Percentiles rank a stretch among this genome's conserved stretches.
phyloP scores from a whole-genome alignment of 106 monocot species.

The Triglochin maritima region DNA sequence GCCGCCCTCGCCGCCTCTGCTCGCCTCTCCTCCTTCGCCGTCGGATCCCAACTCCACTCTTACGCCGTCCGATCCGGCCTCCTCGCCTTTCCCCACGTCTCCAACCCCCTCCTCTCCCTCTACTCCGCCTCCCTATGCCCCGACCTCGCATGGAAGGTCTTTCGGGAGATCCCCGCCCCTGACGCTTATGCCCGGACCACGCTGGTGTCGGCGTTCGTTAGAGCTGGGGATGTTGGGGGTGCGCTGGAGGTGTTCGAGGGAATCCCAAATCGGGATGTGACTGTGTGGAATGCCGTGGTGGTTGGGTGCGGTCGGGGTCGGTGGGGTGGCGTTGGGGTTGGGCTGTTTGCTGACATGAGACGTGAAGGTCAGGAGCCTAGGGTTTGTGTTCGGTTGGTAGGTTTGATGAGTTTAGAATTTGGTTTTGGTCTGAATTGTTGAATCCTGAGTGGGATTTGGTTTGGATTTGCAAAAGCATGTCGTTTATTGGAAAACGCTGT shows the following conservation, averaged over 20 bases:
- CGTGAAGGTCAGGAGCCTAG: not conserved
- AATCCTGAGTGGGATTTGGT: no score
- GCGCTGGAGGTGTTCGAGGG: constrained; percentile 27
- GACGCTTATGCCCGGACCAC: constrained; percentile 30
- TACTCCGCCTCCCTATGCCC: constrained; percentile 25
- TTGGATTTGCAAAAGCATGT: no score
- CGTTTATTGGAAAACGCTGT: no score
- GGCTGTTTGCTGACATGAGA: constrained; percentile 23
- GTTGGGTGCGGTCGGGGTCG: constrained; percentile 15
- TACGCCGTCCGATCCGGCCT: constrained; percentile 21
- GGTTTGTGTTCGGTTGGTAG: no score
- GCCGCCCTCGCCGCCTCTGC: constrained; percentile 14
- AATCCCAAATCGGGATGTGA: constrained; percentile 10
- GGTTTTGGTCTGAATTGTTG: no score
- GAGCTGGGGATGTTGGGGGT: constrained; percentile 2
- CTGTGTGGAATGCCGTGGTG: constrained; percentile 30
- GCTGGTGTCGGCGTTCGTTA: constrained; percentile 21
- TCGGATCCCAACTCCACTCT: constrained; percentile 21
- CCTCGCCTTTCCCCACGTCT: constrained; percentile 13
- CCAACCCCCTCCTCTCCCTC: constrained; percentile 39
- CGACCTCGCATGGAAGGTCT: constrained; percentile 7
- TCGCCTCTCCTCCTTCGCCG: not conserved
- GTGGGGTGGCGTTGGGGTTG: constrained; percentile 1
- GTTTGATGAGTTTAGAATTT: no score
- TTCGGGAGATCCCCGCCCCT: constrained; percentile 9